phyloP scores from a whole-genome alignment of 23 red algal genomes.

The Cyanidiococcus yangmingshanensis region DNA sequence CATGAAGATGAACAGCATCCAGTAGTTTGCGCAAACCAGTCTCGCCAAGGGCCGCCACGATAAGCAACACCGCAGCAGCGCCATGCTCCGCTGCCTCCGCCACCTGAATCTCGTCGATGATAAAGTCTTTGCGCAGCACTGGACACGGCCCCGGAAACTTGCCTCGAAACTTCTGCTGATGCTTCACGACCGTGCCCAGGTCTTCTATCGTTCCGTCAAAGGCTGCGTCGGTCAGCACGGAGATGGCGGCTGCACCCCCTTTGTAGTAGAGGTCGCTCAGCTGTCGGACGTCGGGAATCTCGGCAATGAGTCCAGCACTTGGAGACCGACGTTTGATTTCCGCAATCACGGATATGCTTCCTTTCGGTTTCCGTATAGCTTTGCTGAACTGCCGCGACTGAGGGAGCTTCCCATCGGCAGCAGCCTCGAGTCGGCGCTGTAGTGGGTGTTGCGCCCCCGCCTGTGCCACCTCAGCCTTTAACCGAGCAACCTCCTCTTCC shows the following conservation, averaged over 20 bases:
- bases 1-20: conserved; percentile 42
- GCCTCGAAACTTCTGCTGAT: conserved; percentile 48
- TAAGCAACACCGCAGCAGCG: conserved; percentile 78
- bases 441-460: conserved; percentile 48
- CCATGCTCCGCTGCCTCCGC: conserved; percentile 79
- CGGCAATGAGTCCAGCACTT: conserved; percentile 55
- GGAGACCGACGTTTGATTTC: conserved; percentile 90
- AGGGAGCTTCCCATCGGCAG: conserved; percentile 1
- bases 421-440: conserved; percentile 22
- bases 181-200: conserved; percentile 43
- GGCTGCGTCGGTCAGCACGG: conserved; percentile 88
- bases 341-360: conserved; percentile 75
- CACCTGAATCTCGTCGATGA: conserved; percentile 95
- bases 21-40: conserved; percentile 54
- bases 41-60: conserved; percentile 71
- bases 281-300: conserved; percentile 47
- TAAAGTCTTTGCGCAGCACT: conserved; percentile 94
- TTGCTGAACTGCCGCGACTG: conserved; percentile 41
- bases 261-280: conserved; percentile 72
- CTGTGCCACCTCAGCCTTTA: conserved; percentile 39
- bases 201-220: conserved; percentile 90
- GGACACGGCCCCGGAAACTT: conserved; percentile 76
- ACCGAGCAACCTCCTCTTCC: conserved; percentile 42
- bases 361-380: conserved; percentile 40
- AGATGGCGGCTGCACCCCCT: conserved; percentile 74